Base-by-base conservation (phyloP, 2,329 filamentous ascomycete genomes). In the Fusarium begoniae region DNA sequence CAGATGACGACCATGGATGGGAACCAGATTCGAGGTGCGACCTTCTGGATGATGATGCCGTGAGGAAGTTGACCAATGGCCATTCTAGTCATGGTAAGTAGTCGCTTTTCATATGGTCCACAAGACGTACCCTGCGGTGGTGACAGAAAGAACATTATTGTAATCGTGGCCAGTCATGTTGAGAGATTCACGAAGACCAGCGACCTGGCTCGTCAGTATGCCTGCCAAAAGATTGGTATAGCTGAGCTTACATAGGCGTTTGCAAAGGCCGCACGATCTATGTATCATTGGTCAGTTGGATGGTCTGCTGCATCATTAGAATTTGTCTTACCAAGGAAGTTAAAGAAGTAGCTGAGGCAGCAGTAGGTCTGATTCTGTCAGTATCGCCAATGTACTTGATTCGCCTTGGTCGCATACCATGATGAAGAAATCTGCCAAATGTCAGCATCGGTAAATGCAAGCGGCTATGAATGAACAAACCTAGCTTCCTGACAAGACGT, bases 1-100 rank as follows among this genome's bases (percentile, higher is more conserved):
- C 90, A 92, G 53, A 87, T 72, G 20, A 90, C 64, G 82, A 90
- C 89, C 85, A 89, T 90, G 14, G 83, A 75, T 0, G 89, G 89
- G 70, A 90, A 90, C 82, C 89, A 91, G 62, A 88, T 83, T 13
- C 89, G 84, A 2, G 90, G 90, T 38, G 85, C 85, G 59, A 92
- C 77, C 70, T 90, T 89, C 76, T 91, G 88, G 12, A 92, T 83
- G 12, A 88, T 88, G 13, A 91, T 78, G 69, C 89, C 90, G 51
- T 85, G 86, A 0, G 89, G 89, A 17, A 91, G 82, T 73, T 91
- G 89, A 2, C 89, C 89, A 15, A 90, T 77, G 13, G 83, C 77
- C 70, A 84, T 83, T 26, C 79, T 80, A 20, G 26, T 18, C 1
- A n/a, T 15, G 3, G 3, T 20, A 3, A 20, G 44, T 57, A 6